Evolutionary conservation across 108 stramenopile species (phyloP).

Genomic region (Cyclotella choctawhatcheeana): DNA sequence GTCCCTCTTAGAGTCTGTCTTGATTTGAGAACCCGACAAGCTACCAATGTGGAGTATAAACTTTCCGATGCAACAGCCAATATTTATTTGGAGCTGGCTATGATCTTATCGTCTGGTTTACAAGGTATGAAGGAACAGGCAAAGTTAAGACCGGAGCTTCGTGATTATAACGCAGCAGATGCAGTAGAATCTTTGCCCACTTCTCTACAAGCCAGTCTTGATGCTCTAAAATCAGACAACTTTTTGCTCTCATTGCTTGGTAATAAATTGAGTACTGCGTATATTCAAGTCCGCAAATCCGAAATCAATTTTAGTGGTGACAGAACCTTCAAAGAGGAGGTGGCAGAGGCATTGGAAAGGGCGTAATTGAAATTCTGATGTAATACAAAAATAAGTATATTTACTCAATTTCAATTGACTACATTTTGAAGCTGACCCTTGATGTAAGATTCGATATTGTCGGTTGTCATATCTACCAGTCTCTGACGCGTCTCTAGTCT

Average conservation of each 20-base stretch:
- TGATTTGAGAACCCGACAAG: constrained; percentile 42
- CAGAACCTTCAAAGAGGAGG: constrained; percentile 58
- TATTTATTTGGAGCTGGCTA: constrained; percentile 72
- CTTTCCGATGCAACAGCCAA: constrained; percentile 72
- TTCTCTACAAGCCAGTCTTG: constrained; percentile 57
- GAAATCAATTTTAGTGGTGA: constrained; percentile 38
- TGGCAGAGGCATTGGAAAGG: constrained; percentile 34
- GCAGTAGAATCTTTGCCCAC: constrained; percentile 42
- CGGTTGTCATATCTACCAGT: constrained; percentile 86
- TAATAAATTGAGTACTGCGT: constrained; percentile 54
- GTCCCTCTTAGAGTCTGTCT: constrained; percentile 70
- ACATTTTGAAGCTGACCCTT: constrained; percentile 45
- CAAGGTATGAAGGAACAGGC: constrained; percentile 55
- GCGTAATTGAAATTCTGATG: constrained; percentile 15
- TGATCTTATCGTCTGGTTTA: constrained; percentile 68
- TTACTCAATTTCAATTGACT: constrained; percentile 29
- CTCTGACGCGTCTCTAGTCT: constrained; percentile 90
- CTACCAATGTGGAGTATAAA: constrained; percentile 79
- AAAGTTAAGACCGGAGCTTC: constrained; percentile 53
- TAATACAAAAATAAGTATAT: neutral
- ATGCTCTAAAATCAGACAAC: constrained; percentile 51
- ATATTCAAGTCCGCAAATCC: constrained; percentile 58
- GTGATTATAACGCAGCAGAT: neutral
- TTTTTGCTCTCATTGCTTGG: constrained; percentile 56
- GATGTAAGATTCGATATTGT: constrained; percentile 74